A percentile compares a stretch with the other conserved stretches of the same genome.
Conservation (phyloP, 176 grass and related monocot genomes). For the Triticum monococcum region DNA sequence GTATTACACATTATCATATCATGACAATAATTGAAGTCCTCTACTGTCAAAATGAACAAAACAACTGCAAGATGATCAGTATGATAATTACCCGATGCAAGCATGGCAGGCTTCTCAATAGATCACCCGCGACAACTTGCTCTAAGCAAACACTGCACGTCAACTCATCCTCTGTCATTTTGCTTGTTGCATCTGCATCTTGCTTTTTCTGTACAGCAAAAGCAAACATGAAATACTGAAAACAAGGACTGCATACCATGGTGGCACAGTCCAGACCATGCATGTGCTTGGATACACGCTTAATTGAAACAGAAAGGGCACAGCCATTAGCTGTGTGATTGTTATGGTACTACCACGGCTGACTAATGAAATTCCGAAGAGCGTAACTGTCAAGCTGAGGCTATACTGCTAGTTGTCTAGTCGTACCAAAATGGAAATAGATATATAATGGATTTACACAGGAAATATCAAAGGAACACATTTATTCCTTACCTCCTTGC, state of each 20-base stretch:
- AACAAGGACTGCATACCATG: neutral
- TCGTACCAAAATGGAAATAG: slow-evolving; percentile 13
- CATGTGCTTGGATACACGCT: neutral
- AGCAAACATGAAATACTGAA: slow-evolving; percentile 19
- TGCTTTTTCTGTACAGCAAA: slow-evolving; percentile 64
- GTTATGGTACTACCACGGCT: neutral
- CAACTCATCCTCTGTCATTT: slow-evolving; percentile 66
- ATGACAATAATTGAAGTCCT: neutral
- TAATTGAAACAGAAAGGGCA: neutral
- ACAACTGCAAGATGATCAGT: slow-evolving; percentile 13
- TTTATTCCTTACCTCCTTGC: slow-evolving; percentile 60
- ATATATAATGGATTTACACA: neutral
- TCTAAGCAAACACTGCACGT: slow-evolving; percentile 97
- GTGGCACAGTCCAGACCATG: neutral
- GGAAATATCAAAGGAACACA: slow-evolving; percentile 25
- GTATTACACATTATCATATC: neutral
- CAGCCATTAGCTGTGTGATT: neutral
- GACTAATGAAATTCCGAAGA: neutral
- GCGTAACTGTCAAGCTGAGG: neutral
- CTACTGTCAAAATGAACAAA: slow-evolving; percentile 5
- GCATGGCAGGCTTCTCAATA: slow-evolving; percentile 87
- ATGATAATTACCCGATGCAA: slow-evolving; percentile 79
- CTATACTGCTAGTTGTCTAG: neutral
- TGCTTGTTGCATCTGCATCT: slow-evolving; percentile 46
- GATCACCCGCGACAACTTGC: slow-evolving; percentile 76